These are phyloP conservation scores for Trypanosoma brucei DNA, from an alignment of 208 protist genomes.

Conservation along the genomic window DNA sequence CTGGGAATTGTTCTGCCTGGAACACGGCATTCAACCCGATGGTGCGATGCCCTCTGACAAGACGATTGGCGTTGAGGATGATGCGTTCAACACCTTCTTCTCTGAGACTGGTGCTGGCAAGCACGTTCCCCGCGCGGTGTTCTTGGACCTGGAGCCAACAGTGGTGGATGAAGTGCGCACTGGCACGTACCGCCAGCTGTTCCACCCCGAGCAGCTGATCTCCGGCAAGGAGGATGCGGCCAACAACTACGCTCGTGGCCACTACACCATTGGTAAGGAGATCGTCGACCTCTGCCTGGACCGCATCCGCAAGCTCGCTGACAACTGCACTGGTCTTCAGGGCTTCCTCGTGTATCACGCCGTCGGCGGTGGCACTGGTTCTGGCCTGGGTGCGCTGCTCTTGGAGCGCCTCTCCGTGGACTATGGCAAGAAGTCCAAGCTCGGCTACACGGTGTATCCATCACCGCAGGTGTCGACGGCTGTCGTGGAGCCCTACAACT, in stretches of 20 bases:
- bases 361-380: constrained; percentile 98
- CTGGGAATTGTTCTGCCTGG: constrained; percentile 93
- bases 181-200: constrained; percentile 93
- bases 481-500: constrained; percentile 98
- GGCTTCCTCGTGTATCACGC: constrained; percentile 98
- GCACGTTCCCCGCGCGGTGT: constrained; percentile 93
- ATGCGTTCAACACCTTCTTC: constrained; percentile 96
- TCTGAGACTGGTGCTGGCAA: constrained; percentile 90
- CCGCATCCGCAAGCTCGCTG: constrained; percentile 95
- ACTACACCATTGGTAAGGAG: constrained; percentile 98
- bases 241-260: constrained; percentile 98
- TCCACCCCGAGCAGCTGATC: constrained; percentile 97
- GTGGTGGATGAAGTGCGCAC: constrained; percentile 96
- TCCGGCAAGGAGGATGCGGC: constrained; percentile 97
- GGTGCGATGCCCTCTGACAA: constrained; percentile 87
- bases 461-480: constrained; percentile 94
- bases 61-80: constrained; percentile 77
- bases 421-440: constrained; percentile 98
- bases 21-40: constrained; percentile 90
- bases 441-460: constrained; percentile 94
- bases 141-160: constrained; percentile 97
- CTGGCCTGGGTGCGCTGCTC: constrained; percentile 95
- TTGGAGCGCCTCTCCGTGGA: constrained; percentile 96
- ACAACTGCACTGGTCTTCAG: constrained; percentile 97
- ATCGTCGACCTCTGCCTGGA: constrained; percentile 94